Evolutionary conservation across 768 basidiomycete genomes (phyloP).

Genomic region (Agrocybe pediades): DNA sequence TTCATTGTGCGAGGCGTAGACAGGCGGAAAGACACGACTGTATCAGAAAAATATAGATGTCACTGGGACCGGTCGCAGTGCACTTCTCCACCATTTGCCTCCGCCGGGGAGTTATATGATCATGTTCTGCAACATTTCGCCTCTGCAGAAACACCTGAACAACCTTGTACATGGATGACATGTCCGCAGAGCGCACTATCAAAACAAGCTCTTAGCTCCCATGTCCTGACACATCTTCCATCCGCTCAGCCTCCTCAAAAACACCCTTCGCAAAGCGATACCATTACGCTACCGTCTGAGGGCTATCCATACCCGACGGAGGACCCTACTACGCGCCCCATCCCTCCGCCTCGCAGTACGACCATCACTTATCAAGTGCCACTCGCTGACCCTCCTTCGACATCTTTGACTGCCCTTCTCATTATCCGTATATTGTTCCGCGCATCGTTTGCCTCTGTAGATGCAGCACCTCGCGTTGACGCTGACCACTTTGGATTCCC

Average conservation of each 20-base stretch:
- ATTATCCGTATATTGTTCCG: slow-evolving; percentile 85
- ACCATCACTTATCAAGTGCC: slow-evolving; percentile 62
- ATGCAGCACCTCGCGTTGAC: slow-evolving; percentile 68
- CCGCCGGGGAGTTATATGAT: slow-evolving; percentile 69
- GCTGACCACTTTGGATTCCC: slow-evolving; percentile 92
- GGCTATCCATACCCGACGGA: slow-evolving; percentile 56
- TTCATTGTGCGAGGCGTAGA: slow-evolving; percentile 91
- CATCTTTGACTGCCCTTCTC: slow-evolving; percentile 78
- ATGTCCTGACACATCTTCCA: slow-evolving; percentile 79
- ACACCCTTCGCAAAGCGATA: slow-evolving; percentile 73
- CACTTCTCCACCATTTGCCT: slow-evolving; percentile 42
- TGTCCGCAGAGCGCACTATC: slow-evolving; percentile 53
- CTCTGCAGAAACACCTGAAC: slow-evolving; percentile 42
- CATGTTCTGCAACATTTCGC: slow-evolving; percentile 65
- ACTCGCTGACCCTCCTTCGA: slow-evolving; percentile 64
- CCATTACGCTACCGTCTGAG: slow-evolving; percentile 64
- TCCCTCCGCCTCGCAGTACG: slow-evolving; percentile 71
- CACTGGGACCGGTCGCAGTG: slow-evolving; percentile 73
- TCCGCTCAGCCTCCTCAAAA: slow-evolving; percentile 53
- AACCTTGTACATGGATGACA: slow-evolving; percentile 71
- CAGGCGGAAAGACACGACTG: slow-evolving; percentile 57
- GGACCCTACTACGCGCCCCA: slow-evolving; percentile 65
- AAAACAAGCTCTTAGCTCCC: slow-evolving; percentile 57
- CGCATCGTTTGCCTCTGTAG: slow-evolving; percentile 72
- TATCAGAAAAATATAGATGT: slow-evolving; percentile 71